These are phyloP conservation scores for Holtermannia corniformis DNA, from an alignment of 768 basidiomycete species.

Conservation along the genomic window DNA sequence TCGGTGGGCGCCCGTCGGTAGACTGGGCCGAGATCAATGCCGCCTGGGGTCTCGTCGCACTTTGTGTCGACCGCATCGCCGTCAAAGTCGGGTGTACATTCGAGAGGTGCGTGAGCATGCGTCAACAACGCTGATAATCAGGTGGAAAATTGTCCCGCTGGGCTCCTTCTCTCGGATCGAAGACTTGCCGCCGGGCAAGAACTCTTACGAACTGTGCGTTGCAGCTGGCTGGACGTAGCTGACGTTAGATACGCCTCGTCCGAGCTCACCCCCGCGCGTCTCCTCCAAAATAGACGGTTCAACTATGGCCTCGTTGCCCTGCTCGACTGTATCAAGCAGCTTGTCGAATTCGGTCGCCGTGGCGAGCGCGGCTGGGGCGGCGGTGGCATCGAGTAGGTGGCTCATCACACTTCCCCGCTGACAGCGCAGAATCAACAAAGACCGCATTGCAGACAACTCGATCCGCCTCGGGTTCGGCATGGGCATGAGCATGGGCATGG, in stretches of 20 bases:
- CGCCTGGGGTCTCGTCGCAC: slow-evolving; percentile 92
- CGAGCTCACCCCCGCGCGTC: slow-evolving; percentile 74
- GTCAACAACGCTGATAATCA: slow-evolving; percentile 33
- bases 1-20: slow-evolving; percentile 75
- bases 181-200: slow-evolving; percentile 43
- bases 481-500: slow-evolving; percentile 23
- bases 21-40: slow-evolving; percentile 99
- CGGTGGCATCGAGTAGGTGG: slow-evolving; percentile 64
- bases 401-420: background rate
- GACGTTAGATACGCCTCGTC: slow-evolving; percentile 66
- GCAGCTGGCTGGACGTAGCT: background rate
- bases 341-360: slow-evolving; percentile 73
- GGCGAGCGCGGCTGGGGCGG: slow-evolving; percentile 66
- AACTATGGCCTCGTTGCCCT: slow-evolving; percentile 95
- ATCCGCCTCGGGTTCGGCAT: slow-evolving; percentile 82
- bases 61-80: slow-evolving; percentile 81
- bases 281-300: slow-evolving; percentile 90
- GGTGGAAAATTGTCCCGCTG: slow-evolving; percentile 84
- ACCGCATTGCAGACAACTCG: slow-evolving; percentile 90
- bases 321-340: slow-evolving; percentile 83
- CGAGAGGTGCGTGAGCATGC: slow-evolving; percentile 53
- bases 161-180: slow-evolving; percentile 93
- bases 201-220: slow-evolving; percentile 63
- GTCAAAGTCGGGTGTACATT: slow-evolving; percentile 84
- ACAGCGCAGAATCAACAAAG: slow-evolving; percentile 64